A percentile compares a stretch with the other conserved stretches of the same genome.
phyloP scores from a whole-genome alignment of 192 early-diverging fungal species.

The Coemansia sp. region DNA sequence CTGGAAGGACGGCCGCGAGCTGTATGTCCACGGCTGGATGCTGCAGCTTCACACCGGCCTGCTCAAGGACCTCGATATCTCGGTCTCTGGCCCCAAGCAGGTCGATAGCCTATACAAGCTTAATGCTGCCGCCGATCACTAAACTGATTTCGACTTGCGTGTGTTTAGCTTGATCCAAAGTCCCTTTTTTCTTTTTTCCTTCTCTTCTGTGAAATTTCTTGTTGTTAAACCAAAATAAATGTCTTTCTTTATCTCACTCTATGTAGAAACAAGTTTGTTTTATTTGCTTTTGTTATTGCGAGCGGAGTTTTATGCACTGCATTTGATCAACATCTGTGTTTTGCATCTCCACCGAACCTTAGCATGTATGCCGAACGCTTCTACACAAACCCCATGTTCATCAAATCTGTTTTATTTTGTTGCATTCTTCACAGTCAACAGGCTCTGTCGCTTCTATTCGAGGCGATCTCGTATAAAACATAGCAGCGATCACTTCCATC shows the following conservation, averaged over 20 bases:
- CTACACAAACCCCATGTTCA: too few relatives aligned
- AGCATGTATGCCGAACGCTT: too few relatives aligned
- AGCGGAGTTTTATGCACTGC: background rate
- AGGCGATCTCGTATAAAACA: background rate
- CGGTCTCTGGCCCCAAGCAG: slow-evolving; percentile 31
- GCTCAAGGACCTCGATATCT: slow-evolving; percentile 49
- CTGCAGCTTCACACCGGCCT: slow-evolving; percentile 66
- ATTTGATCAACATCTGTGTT: too few relatives aligned
- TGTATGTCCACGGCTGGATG: slow-evolving; percentile 77
- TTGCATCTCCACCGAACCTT: too few relatives aligned
- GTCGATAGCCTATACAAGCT: slow-evolving; percentile 33
- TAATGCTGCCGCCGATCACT: slow-evolving; percentile 12
- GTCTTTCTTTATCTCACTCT: too few relatives aligned
- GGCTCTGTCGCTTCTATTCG: background rate
- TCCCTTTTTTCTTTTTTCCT: background rate
- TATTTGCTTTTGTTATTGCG: background rate
- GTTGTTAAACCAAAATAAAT: background rate
- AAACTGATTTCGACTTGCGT: background rate
- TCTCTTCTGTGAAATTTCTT: slow-evolving; percentile 4
- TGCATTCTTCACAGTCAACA: background rate
- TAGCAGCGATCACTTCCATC: background rate
- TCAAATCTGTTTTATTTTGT: too few relatives aligned
- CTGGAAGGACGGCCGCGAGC: slow-evolving; percentile 69
- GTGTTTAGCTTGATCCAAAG: background rate
- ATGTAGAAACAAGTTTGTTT: too few relatives aligned